phyloP scores from a whole-genome alignment of 2,329 filamentous ascomycete species.

The Fusarium nisikadoi region DNA sequence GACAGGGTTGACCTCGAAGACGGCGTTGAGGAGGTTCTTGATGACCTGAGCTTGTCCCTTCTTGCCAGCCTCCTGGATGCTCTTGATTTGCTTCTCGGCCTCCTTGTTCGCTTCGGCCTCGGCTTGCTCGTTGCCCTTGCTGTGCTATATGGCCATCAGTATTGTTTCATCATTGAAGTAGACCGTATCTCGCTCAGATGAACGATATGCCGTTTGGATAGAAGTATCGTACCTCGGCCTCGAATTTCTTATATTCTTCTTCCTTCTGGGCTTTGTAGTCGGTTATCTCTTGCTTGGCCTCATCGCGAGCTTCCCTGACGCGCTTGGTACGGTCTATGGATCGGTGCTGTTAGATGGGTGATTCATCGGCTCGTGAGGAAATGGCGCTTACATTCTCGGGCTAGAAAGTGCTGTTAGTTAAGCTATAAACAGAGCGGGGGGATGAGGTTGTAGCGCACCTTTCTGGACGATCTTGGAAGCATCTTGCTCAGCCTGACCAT shows the following conservation, averaged over 20 bases:
- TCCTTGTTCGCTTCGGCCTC: constrained; percentile 83
- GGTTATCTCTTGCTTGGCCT: constrained; percentile 98
- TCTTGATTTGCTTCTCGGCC: constrained; percentile 81
- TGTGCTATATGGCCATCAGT: constrained; percentile 70
- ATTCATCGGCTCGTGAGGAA: constrained; percentile 4
- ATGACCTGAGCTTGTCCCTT: constrained; percentile 84
- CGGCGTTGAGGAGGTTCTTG: constrained; percentile 83
- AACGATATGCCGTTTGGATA: not conserved
- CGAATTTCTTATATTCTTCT: constrained; percentile 93
- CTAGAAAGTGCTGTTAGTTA: constrained; percentile 56
- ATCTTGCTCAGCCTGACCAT: constrained; percentile 87
- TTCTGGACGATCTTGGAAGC: constrained; percentile 99
- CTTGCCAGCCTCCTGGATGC: constrained; percentile 83
- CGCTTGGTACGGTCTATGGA: constrained; percentile 81
- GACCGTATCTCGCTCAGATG: not conserved
- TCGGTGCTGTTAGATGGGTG: constrained; percentile 1
- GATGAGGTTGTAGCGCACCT: constrained; percentile 65
- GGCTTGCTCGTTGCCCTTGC: constrained; percentile 84
- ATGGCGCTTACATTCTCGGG: constrained; percentile 83
- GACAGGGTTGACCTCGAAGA: constrained; percentile 83
- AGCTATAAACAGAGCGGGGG: not conserved
- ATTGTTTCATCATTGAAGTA: not conserved
- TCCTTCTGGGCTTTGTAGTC: constrained; percentile 92
- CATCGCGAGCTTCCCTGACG: constrained; percentile 94
- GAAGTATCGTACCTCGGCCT: constrained; percentile 69